phyloP scores from a whole-genome alignment of 2,329 filamentous ascomycete species.

The Chaetomium strumarium region DNA sequence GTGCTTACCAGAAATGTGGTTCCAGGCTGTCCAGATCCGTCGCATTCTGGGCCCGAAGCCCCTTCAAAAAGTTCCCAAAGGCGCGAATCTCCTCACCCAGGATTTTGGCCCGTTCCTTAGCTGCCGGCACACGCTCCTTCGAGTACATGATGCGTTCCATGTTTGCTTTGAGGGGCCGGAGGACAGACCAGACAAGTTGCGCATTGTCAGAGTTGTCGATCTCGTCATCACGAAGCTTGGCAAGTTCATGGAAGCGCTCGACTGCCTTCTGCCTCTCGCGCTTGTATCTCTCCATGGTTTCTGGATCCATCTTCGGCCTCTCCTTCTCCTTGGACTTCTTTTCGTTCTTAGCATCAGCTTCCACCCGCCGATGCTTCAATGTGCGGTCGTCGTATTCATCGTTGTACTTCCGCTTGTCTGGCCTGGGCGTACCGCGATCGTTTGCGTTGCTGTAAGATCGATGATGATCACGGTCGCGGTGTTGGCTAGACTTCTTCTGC shows the following conservation, averaged over 20 bases:
- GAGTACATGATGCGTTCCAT: slow-evolving; percentile 35
- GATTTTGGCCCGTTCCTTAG: slow-evolving; percentile 32
- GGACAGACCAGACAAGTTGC: slow-evolving; percentile 35
- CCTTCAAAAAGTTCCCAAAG: slow-evolving; percentile 33
- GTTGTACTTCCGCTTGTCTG: slow-evolving; percentile 58
- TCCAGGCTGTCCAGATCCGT: slow-evolving; percentile 32
- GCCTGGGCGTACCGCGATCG: slow-evolving; percentile 45
- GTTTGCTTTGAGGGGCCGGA: slow-evolving; percentile 33
- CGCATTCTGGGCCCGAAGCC: slow-evolving; percentile 29
- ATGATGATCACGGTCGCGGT: slow-evolving; percentile 44
- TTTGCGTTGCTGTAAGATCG: slow-evolving; percentile 47
- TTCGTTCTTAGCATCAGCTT: slow-evolving; percentile 32
- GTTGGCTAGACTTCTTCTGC: slow-evolving; percentile 42
- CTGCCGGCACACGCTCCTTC: slow-evolving; percentile 29
- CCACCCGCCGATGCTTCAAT: slow-evolving; percentile 47
- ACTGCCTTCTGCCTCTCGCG: slow-evolving; percentile 31
- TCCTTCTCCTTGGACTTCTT: slow-evolving; percentile 37
- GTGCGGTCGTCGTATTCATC: slow-evolving; percentile 46
- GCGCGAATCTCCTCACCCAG: slow-evolving; percentile 33
- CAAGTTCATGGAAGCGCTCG: slow-evolving; percentile 34
- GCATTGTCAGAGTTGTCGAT: slow-evolving; percentile 31
- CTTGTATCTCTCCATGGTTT: slow-evolving; percentile 33
- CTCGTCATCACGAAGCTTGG: slow-evolving; percentile 32
- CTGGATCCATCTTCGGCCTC: slow-evolving; percentile 32
- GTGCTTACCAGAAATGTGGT: slow-evolving; percentile 33